Conservation (phyloP, 768 basidiomycete species). For the Tubosaeta sp. region DNA sequence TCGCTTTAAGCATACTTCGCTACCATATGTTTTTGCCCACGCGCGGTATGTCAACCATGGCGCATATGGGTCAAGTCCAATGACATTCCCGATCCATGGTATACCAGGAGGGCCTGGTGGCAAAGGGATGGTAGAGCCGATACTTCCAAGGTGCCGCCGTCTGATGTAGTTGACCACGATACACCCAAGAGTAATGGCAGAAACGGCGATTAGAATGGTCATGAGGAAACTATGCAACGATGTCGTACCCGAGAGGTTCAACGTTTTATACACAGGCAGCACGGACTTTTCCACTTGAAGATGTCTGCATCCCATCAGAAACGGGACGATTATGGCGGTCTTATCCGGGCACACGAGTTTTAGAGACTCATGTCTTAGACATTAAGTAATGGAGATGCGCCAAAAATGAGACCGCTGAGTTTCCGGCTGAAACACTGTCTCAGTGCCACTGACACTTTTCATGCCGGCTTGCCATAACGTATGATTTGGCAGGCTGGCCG, state of each 20-base stretch:
- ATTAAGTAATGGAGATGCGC: background rate
- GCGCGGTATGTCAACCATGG: slow-evolving; percentile 1
- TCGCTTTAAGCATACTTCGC: background rate
- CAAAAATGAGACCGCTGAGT: background rate
- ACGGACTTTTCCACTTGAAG: background rate
- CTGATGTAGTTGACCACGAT: background rate
- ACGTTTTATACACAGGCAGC: background rate
- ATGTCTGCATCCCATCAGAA: background rate
- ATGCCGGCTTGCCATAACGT: background rate
- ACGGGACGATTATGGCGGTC: background rate
- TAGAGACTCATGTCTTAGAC: background rate
- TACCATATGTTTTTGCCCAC: slow-evolving; percentile 7
- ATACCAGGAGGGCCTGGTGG: slow-evolving; percentile 1
- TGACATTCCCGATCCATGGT: background rate
- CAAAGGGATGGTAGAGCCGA: background rate
- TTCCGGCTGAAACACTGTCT: background rate
- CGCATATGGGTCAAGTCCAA: background rate
- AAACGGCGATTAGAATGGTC: background rate
- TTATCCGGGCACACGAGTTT: background rate
- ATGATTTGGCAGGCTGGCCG: background rate
- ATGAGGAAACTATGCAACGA: background rate
- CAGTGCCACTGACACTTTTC: background rate
- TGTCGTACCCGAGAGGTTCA: background rate
- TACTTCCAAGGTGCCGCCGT: background rate
- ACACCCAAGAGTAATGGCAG: background rate